Base-by-base conservation (phyloP, 345 rosid genomes). In the Bruguiera gymnorhiza region DNA sequence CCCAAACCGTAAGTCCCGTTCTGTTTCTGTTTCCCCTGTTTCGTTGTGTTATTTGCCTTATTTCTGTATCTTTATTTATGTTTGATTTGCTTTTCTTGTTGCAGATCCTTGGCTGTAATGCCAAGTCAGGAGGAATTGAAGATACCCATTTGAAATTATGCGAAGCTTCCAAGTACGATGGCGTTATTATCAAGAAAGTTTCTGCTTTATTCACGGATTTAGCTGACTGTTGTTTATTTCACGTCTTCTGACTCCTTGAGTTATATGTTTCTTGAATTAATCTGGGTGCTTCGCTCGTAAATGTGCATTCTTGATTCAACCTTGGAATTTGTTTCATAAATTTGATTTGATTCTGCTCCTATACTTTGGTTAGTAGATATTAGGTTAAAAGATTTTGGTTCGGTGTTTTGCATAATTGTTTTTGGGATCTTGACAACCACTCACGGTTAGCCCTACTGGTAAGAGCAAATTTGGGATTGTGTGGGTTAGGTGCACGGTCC, bases 31-130 rank as follows among this genome's bases (percentile, higher is more conserved):
- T 2, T 29, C 52, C 43, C 32, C 27, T 72, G 27, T 24, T 34
- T 30, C 20, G 46, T 24, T 51, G 18, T n/a, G 7, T 11, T 60
- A 2, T 26, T 58, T 26, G 16, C 0, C 39, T 27, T 48, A 15
- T 29, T 67, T 63, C 15, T 30, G 65, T 8, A 23, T 60, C 16
- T 7, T 63, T 30, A 23, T 65, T 58, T 65, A 48, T 66, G 39
- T 56, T 6, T 30, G 57, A 60, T 43, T 43, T 73, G 65, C 19
- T 80, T 62, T 29, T 26, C 16, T 72, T 62, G 58, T 26, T 21
- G 67, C 72, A 86, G 87, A 72, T 86, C 69, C 65, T 77, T 62
- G 71, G 73, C 54, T 70, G 72, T 24, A 72, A 69, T 69, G 60
- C 32, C 55, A 72, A 73, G 46, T 59, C 32, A 19, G 73, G 78